These are phyloP conservation scores for Petunia axillaris DNA, from an alignment of 257 asterid species.

Conservation along the genomic window DNA sequence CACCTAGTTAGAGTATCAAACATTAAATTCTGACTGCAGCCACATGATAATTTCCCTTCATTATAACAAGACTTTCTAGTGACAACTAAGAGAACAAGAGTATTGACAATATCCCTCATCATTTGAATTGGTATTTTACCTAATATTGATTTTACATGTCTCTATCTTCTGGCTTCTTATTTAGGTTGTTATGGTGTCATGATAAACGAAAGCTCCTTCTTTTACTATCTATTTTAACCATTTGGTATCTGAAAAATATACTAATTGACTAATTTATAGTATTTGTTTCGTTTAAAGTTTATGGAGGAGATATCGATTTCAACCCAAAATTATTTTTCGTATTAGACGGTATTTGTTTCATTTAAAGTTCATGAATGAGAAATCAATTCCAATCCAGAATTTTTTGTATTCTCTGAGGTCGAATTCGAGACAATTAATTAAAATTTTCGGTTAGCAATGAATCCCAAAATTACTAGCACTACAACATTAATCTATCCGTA, in stretches of 20 bases:
- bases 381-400: too few species aligned
- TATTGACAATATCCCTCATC: background rate
- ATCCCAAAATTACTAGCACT: background rate
- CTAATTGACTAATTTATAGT: too few species aligned
- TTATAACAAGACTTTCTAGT: background rate
- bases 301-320: too few species aligned
- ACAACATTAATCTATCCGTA: too few species aligned
- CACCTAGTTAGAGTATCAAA: background rate
- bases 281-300: too few species aligned
- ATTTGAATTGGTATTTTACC: conserved; percentile 23
- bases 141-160: conserved; percentile 22
- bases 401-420: too few species aligned
- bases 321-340: too few species aligned
- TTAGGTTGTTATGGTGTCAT: background rate
- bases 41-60: background rate
- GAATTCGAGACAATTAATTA: too few species aligned
- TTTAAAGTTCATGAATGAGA: too few species aligned
- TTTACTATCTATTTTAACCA: too few species aligned
- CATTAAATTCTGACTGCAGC: background rate
- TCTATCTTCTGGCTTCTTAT: background rate
- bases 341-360: too few species aligned
- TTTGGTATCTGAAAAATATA: too few species aligned
- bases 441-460: background rate
- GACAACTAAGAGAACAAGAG: conserved; percentile 18
- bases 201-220: background rate